Conservation (phyloP, 768 basidiomycete species). For the Xerocomus brunneocitrinus region DNA sequence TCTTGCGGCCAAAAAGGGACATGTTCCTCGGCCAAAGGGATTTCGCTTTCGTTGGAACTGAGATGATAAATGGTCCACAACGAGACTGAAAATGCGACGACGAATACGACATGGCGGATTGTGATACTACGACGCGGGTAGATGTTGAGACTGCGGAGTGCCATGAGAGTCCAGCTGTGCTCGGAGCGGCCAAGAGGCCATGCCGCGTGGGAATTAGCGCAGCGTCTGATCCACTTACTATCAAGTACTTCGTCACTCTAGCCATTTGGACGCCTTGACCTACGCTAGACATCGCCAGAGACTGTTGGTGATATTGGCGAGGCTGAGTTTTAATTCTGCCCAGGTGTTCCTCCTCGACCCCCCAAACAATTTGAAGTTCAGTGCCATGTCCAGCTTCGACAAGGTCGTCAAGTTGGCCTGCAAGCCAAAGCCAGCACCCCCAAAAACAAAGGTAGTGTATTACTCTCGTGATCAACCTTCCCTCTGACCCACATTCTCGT, state of each 20-base stretch:
- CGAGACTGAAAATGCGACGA: constrained; percentile 9
- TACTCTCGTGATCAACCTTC: not conserved
- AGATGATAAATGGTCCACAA: constrained; percentile 20
- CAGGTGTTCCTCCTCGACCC: not conserved
- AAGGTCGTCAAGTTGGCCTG: constrained; percentile 95
- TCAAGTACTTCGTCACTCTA: not conserved
- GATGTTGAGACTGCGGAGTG: not conserved
- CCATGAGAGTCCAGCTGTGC: not conserved
- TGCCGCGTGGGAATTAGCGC: constrained; percentile 1
- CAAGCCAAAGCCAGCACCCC: constrained; percentile 93
- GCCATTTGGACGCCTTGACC: not conserved
- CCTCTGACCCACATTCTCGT: not conserved
- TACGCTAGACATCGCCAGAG: not conserved
- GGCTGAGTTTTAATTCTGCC: constrained; percentile 26
- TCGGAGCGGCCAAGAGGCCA: not conserved
- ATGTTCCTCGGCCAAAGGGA: constrained; percentile 9
- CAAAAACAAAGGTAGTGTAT: constrained; percentile 81
- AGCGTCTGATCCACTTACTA: not conserved
- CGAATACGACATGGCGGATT: constrained; percentile 21
- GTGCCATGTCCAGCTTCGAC: constrained; percentile 70
- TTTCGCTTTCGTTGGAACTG: not conserved
- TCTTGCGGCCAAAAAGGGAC: constrained; percentile 20
- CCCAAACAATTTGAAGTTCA: not conserved
- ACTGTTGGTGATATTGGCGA: not conserved
- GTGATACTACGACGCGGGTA: constrained; percentile 15